Base-by-base conservation (phyloP, 495 filamentous ascomycete species). In the Podospora anserina region DNA sequence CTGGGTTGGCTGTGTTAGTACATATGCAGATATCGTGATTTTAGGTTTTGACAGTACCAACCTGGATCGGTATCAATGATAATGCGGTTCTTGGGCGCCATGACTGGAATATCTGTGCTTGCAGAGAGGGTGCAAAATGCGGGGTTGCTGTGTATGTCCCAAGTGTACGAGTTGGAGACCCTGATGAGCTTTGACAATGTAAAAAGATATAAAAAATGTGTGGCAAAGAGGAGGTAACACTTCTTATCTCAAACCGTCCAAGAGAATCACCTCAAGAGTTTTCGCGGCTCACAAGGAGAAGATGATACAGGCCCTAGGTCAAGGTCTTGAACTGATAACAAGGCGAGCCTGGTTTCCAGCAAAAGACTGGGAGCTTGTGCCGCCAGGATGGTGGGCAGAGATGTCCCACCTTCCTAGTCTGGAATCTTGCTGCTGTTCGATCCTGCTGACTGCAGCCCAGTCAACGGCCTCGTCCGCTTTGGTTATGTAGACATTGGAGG, bases 61-160 rank as follows among this genome's bases (percentile, higher is more conserved):
- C 87, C 92, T 57, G 94, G 94, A 75, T 97, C 94, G 27, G 94
- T 97, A 73, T 98, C 94, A 64, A 98, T 94, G 70, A 98, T 97
- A 66, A 98, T 88, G 68, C 88, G 88, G 71, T 88, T 92, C 59
- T 83, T 82, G 20, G 86, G 84, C 9, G 84, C 82, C 86, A 88
- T 88, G 64, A 49, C 55, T 77, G 59, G 15, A 26, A 56, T 49
- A 16, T 28, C 18, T 57, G 49, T 39, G 61, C 19, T 53, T 1
- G 34, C 34, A 28, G 30, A 54, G 64, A 62, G 63, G 66, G 65
- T 66, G 70, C 57, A 23, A 53, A 19, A 49, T 66, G 56, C 28
- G 66, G 63, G 57, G 64, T 44, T 59, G 4, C 7, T 32, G 39
- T 49, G 39, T 49, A 1, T 49, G 39, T 49, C 13, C 39, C 39